phyloP scores from a whole-genome alignment of 129 eudicot genomes.

The Arctium lappa region DNA sequence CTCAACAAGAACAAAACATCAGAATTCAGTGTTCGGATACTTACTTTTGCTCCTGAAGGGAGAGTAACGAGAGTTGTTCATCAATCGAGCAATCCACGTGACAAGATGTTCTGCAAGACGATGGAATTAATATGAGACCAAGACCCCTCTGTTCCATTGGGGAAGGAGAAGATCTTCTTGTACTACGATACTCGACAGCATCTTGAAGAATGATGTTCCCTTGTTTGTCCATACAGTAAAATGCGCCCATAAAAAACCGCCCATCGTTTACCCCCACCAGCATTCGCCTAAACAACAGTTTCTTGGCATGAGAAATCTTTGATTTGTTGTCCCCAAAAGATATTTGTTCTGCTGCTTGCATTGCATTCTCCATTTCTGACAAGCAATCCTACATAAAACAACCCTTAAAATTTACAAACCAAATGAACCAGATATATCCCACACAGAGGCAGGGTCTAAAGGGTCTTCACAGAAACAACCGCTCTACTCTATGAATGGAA shows the following conservation, averaged over 20 bases:
- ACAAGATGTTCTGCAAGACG: constrained; percentile 69
- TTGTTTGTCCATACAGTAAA: constrained; percentile 86
- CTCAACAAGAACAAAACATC: not conserved
- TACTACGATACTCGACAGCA: constrained; percentile 77
- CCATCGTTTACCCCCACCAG: constrained; percentile 78
- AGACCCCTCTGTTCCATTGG: constrained; percentile 83
- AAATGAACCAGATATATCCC: no score
- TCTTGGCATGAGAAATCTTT: constrained; percentile 43
- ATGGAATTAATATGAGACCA: constrained; percentile 87
- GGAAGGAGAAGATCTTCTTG: constrained; percentile 67
- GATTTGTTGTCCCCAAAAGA: constrained; percentile 26
- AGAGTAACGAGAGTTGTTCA: constrained; percentile 60
- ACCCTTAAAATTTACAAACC: not conserved
- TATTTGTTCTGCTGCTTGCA: constrained; percentile 16
- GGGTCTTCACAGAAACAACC: not conserved
- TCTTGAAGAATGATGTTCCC: constrained; percentile 93
- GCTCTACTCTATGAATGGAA: not conserved
- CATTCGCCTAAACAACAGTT: constrained; percentile 60
- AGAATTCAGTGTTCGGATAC: not conserved
- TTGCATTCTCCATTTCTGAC: constrained; percentile 31
- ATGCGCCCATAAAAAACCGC: constrained; percentile 73
- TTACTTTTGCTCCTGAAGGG: constrained; percentile 45
- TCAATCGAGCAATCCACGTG: constrained; percentile 83
- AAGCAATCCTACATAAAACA: not conserved
- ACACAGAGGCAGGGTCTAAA: not conserved